Evolutionary conservation across 352 stramenopile species (phyloP).

Genomic region (Thraustochytrium sp.): DNA sequence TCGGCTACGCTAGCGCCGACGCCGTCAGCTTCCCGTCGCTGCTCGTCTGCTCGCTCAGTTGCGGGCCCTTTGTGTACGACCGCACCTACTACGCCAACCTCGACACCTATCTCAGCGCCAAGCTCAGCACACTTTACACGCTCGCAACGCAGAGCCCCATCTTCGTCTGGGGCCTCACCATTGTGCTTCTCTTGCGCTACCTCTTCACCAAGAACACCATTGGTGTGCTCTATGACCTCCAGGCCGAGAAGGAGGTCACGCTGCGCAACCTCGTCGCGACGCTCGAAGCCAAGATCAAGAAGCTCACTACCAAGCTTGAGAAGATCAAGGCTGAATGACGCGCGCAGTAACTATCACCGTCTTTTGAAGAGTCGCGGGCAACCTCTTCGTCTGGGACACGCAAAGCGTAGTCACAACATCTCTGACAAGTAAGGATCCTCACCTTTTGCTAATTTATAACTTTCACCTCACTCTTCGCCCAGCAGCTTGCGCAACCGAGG

Average conservation of each 20-base stretch:
- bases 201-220: constrained; percentile 33
- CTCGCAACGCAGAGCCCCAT: constrained; percentile 4
- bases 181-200: constrained; percentile 13
- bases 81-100: constrained; percentile 57
- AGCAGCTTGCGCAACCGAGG: not conserved
- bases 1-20: constrained; percentile 47
- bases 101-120: not conserved
- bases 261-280: constrained; percentile 20
- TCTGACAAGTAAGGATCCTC: not conserved
- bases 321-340: constrained; percentile 18
- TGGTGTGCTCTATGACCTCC: constrained; percentile 8
- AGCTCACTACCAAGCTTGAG: not conserved
- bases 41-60: constrained; percentile 55
- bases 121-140: not conserved
- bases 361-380: not conserved
- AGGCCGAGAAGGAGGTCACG: constrained; percentile 27
- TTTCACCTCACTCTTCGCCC: not conserved
- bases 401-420: too few relatives aligned
- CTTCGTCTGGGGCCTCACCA: constrained; percentile 10
- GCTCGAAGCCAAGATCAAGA: constrained; percentile 28
- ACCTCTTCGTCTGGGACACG: not conserved
- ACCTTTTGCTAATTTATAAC: not conserved
- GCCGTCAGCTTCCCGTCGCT: constrained; percentile 61
- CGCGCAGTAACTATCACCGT: not conserved
- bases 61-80: constrained; percentile 59